phyloP scores from a whole-genome alignment of 345 rosid genomes.

The Pistacia atlantica region DNA sequence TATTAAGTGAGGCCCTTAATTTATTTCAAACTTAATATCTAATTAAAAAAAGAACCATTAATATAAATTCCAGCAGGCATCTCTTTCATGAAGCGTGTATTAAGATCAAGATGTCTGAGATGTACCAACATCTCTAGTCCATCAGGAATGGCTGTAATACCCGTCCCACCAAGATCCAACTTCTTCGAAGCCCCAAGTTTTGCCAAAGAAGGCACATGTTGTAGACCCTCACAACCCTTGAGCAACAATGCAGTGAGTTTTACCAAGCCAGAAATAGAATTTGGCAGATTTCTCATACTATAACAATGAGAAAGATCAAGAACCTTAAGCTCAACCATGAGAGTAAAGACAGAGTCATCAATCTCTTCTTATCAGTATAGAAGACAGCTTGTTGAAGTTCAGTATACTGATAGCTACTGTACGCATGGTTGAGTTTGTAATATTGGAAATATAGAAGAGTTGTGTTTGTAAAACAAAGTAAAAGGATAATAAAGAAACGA shows the following conservation, averaged over 20 bases:
- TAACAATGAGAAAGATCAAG: slow-evolving; percentile 26
- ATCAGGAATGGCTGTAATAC: slow-evolving; percentile 15
- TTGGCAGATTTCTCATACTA: not conserved
- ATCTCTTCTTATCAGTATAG: not conserved
- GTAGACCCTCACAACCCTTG: not conserved
- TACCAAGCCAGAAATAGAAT: slow-evolving; percentile 8
- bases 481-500: too few species aligned
- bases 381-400: too few species aligned
- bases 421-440: too few species aligned
- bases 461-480: too few species aligned
- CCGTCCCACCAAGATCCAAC: slow-evolving; percentile 11
- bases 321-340: slow-evolving; percentile 9
- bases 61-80: not conserved
- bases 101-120: slow-evolving; percentile 23
- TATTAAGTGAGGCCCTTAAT: too few species aligned
- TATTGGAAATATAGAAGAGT: too few species aligned
- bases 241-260: slow-evolving; percentile 13
- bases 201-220: slow-evolving; percentile 9
- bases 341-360: slow-evolving; percentile 14
- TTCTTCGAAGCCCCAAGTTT: slow-evolving; percentile 12
- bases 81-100: not conserved
- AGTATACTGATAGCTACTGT: too few species aligned
- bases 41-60: too few species aligned
- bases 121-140: slow-evolving; percentile 16
- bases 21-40: too few species aligned